A percentile compares a stretch with the other conserved stretches of the same genome.
phyloP scores from a whole-genome alignment of 768 basidiomycete genomes.

The Xerocomellus amylosporus region DNA sequence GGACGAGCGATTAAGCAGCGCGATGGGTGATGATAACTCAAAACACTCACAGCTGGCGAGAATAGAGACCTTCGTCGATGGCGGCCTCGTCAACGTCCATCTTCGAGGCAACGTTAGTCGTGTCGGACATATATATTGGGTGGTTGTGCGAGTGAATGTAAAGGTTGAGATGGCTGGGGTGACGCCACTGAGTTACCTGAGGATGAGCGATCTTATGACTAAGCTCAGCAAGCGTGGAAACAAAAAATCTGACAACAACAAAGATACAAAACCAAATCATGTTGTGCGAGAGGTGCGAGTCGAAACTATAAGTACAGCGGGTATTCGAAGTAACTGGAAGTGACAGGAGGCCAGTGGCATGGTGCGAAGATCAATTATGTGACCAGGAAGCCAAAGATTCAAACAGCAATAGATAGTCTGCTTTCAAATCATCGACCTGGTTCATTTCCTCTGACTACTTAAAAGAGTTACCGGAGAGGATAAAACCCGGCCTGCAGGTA shows the following conservation, averaged over 20 bases:
- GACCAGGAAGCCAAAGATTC: background rate
- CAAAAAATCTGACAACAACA: background rate
- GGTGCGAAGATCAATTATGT: background rate
- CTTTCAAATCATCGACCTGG: background rate
- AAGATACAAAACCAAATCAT: background rate
- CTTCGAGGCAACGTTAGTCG: conserved; percentile 38
- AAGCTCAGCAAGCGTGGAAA: conserved; percentile 9
- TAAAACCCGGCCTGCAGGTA: background rate
- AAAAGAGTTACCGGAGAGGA: background rate
- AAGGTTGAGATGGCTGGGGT: conserved; percentile 3
- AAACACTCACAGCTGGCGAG: conserved; percentile 78
- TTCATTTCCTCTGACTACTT: background rate
- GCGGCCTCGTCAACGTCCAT: conserved; percentile 87
- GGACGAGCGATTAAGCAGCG: conserved; percentile 12
- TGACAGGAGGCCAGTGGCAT: background rate
- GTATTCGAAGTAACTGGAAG: background rate
- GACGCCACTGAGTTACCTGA: background rate
- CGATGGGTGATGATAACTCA: conserved; percentile 14
- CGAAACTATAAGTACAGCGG: background rate
- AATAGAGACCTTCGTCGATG: conserved; percentile 93
- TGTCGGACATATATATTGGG: conserved; percentile 34
- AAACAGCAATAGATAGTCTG: background rate
- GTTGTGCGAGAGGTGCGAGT: background rate
- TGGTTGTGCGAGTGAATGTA: conserved; percentile 1
- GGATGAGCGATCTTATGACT: conserved; percentile 15